phyloP scores from a whole-genome alignment of 257 asterid genomes.

The Capsicum baccatum region DNA sequence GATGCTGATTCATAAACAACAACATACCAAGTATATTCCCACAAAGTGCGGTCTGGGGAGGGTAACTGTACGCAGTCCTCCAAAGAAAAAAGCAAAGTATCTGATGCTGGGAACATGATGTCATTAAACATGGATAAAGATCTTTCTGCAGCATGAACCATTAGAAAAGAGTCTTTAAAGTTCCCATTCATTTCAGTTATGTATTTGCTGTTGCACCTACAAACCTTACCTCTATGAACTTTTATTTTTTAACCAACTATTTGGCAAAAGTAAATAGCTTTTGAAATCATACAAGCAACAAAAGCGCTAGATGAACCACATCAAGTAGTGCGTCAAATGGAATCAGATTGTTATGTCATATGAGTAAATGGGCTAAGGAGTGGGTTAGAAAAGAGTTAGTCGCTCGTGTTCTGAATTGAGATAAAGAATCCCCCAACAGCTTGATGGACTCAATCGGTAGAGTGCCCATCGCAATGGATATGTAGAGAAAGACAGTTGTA shows the following conservation, averaged over 20 bases:
- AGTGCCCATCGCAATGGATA: constrained; percentile 1
- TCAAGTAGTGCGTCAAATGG: not conserved
- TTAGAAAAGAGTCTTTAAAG: not conserved
- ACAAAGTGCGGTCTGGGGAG: no score
- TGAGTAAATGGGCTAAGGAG: not conserved
- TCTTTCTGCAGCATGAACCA: not conserved
- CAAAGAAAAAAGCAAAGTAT: constrained; percentile 5
- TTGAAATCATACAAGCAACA: not conserved
- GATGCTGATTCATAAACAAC: not conserved
- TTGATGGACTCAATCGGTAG: not conserved
- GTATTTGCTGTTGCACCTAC: not conserved
- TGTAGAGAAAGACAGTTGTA: not conserved
- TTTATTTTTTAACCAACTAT: not conserved
- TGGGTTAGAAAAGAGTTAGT: not conserved
- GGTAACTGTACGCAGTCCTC: no score
- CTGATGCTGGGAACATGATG: not conserved
- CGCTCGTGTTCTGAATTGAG: not conserved
- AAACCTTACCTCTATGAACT: not conserved
- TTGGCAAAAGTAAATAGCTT: not conserved
- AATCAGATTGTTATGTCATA: constrained; percentile 7
- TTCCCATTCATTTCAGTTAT: not conserved
- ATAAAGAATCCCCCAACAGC: not conserved
- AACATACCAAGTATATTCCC: no score
- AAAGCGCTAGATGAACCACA: not conserved
- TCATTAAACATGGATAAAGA: constrained; percentile 9